These are phyloP conservation scores for Yamadazyma dendronema DNA, from an alignment of 1,139 yeast species.

Conservation along the genomic window DNA sequence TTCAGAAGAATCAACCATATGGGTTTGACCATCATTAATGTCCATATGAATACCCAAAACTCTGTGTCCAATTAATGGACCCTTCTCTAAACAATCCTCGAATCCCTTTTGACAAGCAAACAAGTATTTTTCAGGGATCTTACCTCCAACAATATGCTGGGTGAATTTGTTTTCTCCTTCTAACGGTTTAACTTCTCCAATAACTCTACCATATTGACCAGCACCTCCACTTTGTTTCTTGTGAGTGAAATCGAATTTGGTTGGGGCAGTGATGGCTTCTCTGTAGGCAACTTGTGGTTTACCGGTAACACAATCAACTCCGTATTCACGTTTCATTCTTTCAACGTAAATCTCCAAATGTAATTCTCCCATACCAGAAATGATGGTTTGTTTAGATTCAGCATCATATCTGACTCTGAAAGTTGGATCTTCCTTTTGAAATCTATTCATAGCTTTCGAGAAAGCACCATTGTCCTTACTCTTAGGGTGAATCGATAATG, in stretches of 20 bases:
- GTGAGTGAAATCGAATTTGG: constrained; percentile 91
- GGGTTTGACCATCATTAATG: constrained; percentile 95
- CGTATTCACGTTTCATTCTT: constrained; percentile 96
- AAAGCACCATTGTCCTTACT: constrained; percentile 81
- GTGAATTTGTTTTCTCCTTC: constrained; percentile 72
- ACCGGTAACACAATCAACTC: constrained; percentile 93
- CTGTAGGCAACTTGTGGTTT: constrained; percentile 98
- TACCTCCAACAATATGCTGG: constrained; percentile 93
- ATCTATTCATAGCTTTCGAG: constrained; percentile 94
- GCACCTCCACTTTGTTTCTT: constrained; percentile 99
- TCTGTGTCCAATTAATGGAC: constrained; percentile 93
- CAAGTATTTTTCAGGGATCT: constrained; percentile 91
- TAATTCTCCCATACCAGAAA: constrained; percentile 98
- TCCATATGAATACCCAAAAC: constrained; percentile 93
- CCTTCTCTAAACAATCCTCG: constrained; percentile 92
- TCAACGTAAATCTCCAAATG: constrained; percentile 97
- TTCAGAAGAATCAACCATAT: constrained; percentile 96
- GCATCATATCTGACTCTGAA: constrained; percentile 87
- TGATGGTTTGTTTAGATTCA: constrained; percentile 93
- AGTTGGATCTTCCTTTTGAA: constrained; percentile 98
- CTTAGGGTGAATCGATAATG: constrained; percentile 86
- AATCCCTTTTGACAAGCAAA: constrained; percentile 95
- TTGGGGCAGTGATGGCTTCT: constrained; percentile 76
- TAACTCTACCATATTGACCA: constrained; percentile 97
- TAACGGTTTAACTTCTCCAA: constrained; percentile 73